Conservation (phyloP, 441 rosid species). For the Metrosideros polymorpha region DNA sequence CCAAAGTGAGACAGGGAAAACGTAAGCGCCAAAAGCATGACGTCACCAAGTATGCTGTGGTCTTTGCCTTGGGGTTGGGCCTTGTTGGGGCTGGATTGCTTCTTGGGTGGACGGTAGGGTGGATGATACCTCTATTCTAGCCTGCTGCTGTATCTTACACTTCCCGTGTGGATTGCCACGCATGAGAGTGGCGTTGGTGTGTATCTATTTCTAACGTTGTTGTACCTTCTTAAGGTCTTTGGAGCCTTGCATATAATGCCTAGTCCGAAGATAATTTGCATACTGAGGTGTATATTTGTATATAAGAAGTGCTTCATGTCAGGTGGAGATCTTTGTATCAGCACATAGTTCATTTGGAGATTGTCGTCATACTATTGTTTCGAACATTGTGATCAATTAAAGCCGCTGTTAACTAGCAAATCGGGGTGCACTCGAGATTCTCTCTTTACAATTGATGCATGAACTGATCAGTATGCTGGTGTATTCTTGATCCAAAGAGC, state of each 20-base stretch:
- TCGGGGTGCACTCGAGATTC: background rate
- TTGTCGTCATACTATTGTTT: background rate
- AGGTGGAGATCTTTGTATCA: background rate
- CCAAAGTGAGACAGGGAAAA: constrained; percentile 33
- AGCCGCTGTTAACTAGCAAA: background rate
- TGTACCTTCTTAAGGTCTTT: background rate
- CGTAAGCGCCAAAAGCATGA: background rate
- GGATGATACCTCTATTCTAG: constrained; percentile 57
- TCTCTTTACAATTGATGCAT: background rate
- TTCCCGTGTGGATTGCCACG: background rate
- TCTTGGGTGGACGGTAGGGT: constrained; percentile 64
- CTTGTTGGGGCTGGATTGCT: constrained; percentile 3
- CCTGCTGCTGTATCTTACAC: background rate
- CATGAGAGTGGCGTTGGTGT: constrained; percentile 7
- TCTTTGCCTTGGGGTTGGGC: background rate
- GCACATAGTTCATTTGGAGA: background rate
- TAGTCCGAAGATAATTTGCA: background rate
- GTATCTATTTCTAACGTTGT: background rate
- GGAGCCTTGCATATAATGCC: background rate
- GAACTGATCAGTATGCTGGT: background rate
- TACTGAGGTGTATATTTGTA: background rate
- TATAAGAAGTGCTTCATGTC: background rate
- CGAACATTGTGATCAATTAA: background rate
- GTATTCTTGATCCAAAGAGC: background rate
- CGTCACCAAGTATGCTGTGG: background rate